phyloP scores from a whole-genome alignment of 2,329 filamentous ascomycete species.

The Microsporum audouinii region DNA sequence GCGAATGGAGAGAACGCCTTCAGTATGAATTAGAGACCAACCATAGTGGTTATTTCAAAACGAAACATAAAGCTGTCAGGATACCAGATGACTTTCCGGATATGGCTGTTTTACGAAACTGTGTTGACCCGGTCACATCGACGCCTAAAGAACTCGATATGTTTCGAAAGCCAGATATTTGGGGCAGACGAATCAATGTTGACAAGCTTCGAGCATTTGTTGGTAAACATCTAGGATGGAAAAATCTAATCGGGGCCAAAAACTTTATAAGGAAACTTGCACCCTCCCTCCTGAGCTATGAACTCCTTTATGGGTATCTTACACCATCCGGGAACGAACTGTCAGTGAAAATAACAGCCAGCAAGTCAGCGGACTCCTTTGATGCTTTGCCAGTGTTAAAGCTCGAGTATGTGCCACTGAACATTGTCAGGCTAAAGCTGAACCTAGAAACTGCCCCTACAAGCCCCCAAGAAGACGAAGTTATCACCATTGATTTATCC shows the following conservation, averaged over 20 bases:
- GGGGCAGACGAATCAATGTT: slow-evolving; percentile 55
- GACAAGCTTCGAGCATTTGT: slow-evolving; percentile 60
- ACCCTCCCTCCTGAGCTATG: slow-evolving; percentile 59
- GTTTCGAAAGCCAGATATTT: slow-evolving; percentile 45
- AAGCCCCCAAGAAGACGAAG: slow-evolving; percentile 1
- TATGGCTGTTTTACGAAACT: slow-evolving; percentile 67
- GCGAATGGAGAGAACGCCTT: slow-evolving; percentile 60
- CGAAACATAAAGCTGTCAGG: slow-evolving; percentile 58
- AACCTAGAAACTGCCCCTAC: slow-evolving; percentile 43
- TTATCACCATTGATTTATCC: slow-evolving; percentile 21
- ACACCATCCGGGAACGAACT: slow-evolving; percentile 27
- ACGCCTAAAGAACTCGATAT: slow-evolving; percentile 44
- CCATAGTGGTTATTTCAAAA: slow-evolving; percentile 66
- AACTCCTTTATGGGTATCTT: slow-evolving; percentile 31
- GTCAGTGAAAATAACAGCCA: slow-evolving; percentile 51
- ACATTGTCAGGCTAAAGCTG: slow-evolving; percentile 68
- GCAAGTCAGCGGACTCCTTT: slow-evolving; percentile 58
- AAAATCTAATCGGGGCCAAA: slow-evolving; percentile 60
- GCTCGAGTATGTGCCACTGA: slow-evolving; percentile 62
- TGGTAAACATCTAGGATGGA: slow-evolving; percentile 77
- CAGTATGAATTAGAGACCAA: slow-evolving; percentile 71
- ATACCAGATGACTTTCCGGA: slow-evolving; percentile 78
- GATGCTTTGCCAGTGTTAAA: slow-evolving; percentile 68
- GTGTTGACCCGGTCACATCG: slow-evolving; percentile 78
- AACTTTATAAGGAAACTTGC: slow-evolving; percentile 76